A percentile compares a stretch with the other conserved stretches of the same genome.
These are phyloP conservation scores for Alternaria alternata DNA, from an alignment of 2,329 filamentous ascomycete species.

Conservation along the genomic window DNA sequence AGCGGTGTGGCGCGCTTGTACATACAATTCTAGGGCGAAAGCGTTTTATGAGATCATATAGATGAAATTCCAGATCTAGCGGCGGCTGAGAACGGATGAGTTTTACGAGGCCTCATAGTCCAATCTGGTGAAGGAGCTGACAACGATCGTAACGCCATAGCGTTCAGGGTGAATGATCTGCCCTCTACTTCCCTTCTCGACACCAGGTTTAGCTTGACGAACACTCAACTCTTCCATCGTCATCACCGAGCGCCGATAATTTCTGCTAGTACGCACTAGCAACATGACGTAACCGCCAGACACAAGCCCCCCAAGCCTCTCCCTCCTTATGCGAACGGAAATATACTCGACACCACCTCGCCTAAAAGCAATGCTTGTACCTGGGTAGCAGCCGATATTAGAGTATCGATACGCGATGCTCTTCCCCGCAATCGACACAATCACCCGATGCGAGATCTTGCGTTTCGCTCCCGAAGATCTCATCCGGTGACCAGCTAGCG, in stretches of 20 bases:
- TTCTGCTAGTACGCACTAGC: too few relatives aligned
- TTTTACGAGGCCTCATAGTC: not conserved
- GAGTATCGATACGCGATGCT: not conserved
- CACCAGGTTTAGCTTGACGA: too few relatives aligned
- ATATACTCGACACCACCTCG: not conserved
- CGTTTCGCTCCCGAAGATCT: not conserved
- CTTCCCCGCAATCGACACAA: not conserved
- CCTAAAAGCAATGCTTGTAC: not conserved
- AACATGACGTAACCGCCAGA: too few relatives aligned
- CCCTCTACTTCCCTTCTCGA: too few relatives aligned
- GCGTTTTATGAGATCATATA: not conserved
- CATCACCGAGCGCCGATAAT: too few relatives aligned
- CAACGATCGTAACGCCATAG: not conserved
- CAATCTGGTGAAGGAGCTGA: not conserved
- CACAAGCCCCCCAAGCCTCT: not conserved
- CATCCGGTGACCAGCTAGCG: not conserved
- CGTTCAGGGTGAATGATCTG: too few relatives aligned
- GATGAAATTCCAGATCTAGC: not conserved
- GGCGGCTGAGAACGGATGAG: not conserved
- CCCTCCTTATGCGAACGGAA: not conserved
- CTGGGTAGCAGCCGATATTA: not conserved
- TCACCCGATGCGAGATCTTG: not conserved
- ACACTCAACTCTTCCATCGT: too few relatives aligned
- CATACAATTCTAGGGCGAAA: not conserved
- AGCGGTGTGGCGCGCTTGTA: not conserved